These are phyloP conservation scores for Thecaphora frezii DNA, from an alignment of 1,284 basidiomycete genomes.

Conservation along the genomic window DNA sequence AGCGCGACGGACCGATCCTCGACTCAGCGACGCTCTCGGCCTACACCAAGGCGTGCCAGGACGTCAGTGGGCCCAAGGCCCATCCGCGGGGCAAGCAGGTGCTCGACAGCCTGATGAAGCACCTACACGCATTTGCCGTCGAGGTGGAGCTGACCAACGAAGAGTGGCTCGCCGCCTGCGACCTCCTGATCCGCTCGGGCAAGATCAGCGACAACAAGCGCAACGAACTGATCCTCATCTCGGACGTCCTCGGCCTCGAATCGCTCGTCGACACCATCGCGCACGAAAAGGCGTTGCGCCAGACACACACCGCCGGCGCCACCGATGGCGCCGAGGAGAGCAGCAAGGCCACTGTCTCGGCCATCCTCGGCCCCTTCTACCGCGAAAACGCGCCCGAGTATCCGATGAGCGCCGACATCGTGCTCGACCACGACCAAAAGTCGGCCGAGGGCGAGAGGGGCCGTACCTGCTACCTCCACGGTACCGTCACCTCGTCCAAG, in stretches of 20 bases:
- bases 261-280: conserved; percentile 55
- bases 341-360: conserved; percentile 17
- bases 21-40: conserved; percentile 11
- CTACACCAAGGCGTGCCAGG: conserved; percentile 28
- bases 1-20: not conserved
- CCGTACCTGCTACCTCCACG: conserved; percentile 54
- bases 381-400: conserved; percentile 55
- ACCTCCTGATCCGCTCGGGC: conserved; percentile 58
- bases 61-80: conserved; percentile 42
- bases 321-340: conserved; percentile 22
- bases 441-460: conserved; percentile 48
- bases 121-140: conserved; percentile 55
- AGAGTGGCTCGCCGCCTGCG: conserved; percentile 60
- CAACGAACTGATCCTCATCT: conserved; percentile 60
- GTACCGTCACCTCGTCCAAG: conserved; percentile 46
- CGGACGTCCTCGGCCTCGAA: conserved; percentile 60
- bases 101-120: conserved; percentile 58
- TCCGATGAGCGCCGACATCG: conserved; percentile 47
- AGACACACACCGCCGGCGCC: conserved; percentile 7
- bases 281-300: conserved; percentile 8
- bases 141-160: conserved; percentile 59
- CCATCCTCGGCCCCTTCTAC: conserved; percentile 60
- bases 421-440: conserved; percentile 44
- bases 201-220: conserved; percentile 58
- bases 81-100: conserved; percentile 58